Base-by-base conservation (phyloP, 2,329 filamentous ascomycete genomes). In the Aspergillus niger region DNA sequence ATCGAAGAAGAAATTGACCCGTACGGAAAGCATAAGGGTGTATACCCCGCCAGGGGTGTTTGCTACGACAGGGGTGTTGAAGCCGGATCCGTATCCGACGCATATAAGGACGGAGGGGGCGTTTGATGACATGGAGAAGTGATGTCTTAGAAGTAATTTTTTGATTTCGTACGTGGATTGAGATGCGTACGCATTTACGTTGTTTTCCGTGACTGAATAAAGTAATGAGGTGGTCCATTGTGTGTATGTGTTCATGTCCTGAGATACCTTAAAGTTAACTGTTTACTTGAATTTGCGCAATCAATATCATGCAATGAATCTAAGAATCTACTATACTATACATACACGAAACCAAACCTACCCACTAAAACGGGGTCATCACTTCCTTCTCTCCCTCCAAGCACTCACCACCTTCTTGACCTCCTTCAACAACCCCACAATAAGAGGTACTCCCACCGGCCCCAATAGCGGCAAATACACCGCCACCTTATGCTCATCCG, bases 401-500 rank as follows among this genome's bases (percentile, higher is more conserved):
- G 65, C 63, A 43, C 69, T 62, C 6, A 76, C 62, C 22, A 81
- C 50, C 49, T 82, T 85, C 77, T 87, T 91, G 17, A 95, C 51
- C 80, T 98, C 93, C 69, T 93, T 96, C 48, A 97, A 67, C 28
- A 91, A 80, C 3, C 90, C 90, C 85, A 97, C 91, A 6, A 97
- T 75, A 53, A 99, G 79, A 39, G 95, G 95, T 11, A 98, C 94
- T 4, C 91, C 92, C 43, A 98, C 88, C 0, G 95, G 95, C 0
- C 95, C 95, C 43, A 99, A 79, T 10, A 99, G 79, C 1, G 95
- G 95, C 69, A 99, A 78, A 74, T 99, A 99, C 0, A 99, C 95
- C 0, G 95, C 95, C 24, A 99, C 86, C 77, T 98, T 99, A 76
- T 99, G 95, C 79, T 99, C 95, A 72, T 99, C 95, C 0, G 95